Percentiles rank a stretch among this genome's conserved stretches.
phyloP scores from a whole-genome alignment of 2,329 filamentous ascomycete species.

The Pestalotiopsis sp. region DNA sequence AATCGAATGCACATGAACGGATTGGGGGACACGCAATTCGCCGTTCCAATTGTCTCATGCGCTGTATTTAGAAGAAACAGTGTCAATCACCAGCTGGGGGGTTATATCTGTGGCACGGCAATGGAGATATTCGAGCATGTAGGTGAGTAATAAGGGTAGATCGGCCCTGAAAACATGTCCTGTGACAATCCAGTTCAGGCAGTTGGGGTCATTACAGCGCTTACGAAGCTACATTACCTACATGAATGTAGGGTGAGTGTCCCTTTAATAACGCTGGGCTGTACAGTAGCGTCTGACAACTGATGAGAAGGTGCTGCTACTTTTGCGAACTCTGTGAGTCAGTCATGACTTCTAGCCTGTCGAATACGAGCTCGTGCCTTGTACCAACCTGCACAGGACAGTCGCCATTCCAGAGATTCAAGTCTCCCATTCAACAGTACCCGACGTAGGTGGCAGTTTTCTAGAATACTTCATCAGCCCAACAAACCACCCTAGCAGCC shows the following conservation, averaged over 20 bases:
- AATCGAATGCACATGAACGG: not conserved
- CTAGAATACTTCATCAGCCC: not conserved
- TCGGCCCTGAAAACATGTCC: not conserved
- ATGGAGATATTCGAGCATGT: not conserved
- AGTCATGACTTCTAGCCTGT: too few relatives aligned
- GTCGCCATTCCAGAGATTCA: too few relatives aligned
- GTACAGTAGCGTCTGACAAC: too few relatives aligned
- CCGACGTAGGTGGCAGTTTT: not conserved
- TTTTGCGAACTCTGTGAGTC: too few relatives aligned
- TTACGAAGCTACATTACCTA: too few relatives aligned
- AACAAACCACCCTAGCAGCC: not conserved
- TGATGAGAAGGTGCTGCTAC: too few relatives aligned
- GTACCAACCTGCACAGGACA: too few relatives aligned
- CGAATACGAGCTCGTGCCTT: too few relatives aligned
- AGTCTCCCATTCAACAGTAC: too few relatives aligned
- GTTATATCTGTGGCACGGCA: not conserved
- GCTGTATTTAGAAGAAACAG: not conserved
- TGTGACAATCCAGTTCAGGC: not conserved
- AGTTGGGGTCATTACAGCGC: not conserved
- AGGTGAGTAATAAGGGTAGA: not conserved
- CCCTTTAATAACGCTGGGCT: too few relatives aligned
- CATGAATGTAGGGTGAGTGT: too few relatives aligned
- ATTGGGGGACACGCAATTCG: not conserved
- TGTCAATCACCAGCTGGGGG: not conserved
- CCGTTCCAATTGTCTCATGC: not conserved